Evolutionary conservation across 805 yeast genomes (phyloP), one percentile per base, ranked within the genome.

Genomic region (Ogataea thermomethanolica): DNA sequence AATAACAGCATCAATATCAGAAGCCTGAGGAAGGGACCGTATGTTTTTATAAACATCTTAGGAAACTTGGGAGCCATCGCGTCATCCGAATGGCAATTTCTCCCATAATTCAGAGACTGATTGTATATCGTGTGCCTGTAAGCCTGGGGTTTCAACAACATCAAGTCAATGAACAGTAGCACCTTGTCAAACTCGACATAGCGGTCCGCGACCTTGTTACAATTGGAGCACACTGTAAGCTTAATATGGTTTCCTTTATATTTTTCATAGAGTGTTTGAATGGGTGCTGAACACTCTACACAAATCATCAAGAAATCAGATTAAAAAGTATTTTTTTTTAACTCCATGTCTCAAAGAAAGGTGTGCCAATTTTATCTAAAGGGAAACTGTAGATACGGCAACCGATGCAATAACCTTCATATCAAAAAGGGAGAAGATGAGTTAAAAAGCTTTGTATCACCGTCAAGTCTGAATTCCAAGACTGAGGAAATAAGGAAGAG

Each of bases 161-260:
- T 64, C 32, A 91, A 70, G 54, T 93, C 98, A 15, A 93, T 80
- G 57, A 87, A 84, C 14, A 91, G 66, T 2, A 93, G 67, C 7
- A 91, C 95, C 41, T 78, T 75, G 59, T 93, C 99, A 48, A 79
- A 82, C 59, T 93, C 99, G 23, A 91, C 81, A 64, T 93, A 93
- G 57, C 84, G 83, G 62, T 93, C 99, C 3, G 89, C 95, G 15
- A 84, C 79, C 36, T 73, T 69, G 23, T 76, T 71, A 59, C 99
- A 93, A 22, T 65, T 59, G 2, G 76, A 65, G 55, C 98, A 93
- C 24, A 80, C 79, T 0, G 95, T 81, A 27, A 88, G 72, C 48
- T 84, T 79, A 34, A 91, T 86, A 53, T 88, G 89, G 33, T 81
- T 79, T 43, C 83, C 80, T 22, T 90, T 77, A 61, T 85, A 90